These are phyloP conservation scores for Botryotinia convoluta DNA, from an alignment of 2,329 filamentous ascomycete genomes.

Conservation along the genomic window DNA sequence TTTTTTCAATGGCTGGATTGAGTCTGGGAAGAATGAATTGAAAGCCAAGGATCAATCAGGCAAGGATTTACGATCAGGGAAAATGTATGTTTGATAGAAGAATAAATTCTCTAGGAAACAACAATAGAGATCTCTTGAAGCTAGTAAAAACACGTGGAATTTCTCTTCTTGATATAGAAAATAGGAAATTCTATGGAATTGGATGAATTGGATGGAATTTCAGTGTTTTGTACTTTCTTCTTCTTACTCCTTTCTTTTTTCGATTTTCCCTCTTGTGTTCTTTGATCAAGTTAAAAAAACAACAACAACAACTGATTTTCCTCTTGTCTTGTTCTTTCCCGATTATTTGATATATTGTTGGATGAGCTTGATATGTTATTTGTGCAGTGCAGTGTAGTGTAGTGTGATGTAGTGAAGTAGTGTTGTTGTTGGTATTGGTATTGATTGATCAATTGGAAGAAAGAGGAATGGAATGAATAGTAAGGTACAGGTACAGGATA, in stretches of 20 bases:
- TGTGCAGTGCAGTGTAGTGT: neutral
- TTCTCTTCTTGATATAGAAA: conserved; percentile 6
- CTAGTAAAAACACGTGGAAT: conserved; percentile 18
- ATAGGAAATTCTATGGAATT: conserved; percentile 19
- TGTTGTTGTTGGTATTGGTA: neutral
- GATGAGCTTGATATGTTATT: neutral
- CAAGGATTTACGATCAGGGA: conserved; percentile 21
- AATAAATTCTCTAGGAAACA: conserved; percentile 14
- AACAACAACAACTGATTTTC: neutral
- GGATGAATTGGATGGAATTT: neutral
- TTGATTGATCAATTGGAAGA: neutral
- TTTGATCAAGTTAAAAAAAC: neutral
- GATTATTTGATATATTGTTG: neutral
- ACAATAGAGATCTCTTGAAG: conserved; percentile 9
- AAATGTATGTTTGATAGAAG: conserved; percentile 19
- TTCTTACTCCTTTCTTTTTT: neutral
- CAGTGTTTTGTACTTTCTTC: conserved; percentile 2
- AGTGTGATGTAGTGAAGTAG: neutral
- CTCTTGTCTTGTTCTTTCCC: conserved; percentile 16
- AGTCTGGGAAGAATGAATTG: conserved; percentile 4
- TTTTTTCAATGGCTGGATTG: conserved; percentile 23
- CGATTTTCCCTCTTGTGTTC: neutral
- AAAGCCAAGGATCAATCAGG: conserved; percentile 20
- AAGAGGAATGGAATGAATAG: neutral
- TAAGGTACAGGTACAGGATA: neutral